Base-by-base conservation (phyloP, 1,139 yeast species). In the Pichia sp. region DNA sequence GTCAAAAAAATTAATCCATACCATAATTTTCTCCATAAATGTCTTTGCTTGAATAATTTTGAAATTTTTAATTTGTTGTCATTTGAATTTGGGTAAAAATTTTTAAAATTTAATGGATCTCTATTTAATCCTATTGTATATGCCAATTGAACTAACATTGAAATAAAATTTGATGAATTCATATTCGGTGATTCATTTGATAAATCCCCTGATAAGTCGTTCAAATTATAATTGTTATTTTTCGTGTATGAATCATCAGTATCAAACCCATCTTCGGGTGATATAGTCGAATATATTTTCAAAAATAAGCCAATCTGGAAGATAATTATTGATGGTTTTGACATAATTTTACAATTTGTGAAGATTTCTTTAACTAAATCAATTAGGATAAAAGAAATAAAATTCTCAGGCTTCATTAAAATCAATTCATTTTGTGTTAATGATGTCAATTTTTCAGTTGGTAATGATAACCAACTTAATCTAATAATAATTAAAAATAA, bases 401-500 rank as follows among this genome's bases (percentile, higher is more conserved):
- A 52, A 49, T 65, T 65, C 47, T 65, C 69, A 6, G 69, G 68
- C 47, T 55, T 60, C 57, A 62, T 56, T 54, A 65, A 47, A 7
- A 59, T 20, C 24, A 46, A 41, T 44, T 65, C 69, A n/a, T 64
- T 64, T 8, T 53, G 45, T 1, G 64, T 56, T 25, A 63, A 40
- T 11, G 39, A 39, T 8, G 49, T 29, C n/a, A 49, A 42, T 8
- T 53, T 54, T 8, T 53, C 54, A 2, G 22, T 18, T 16, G 80
- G 79, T 45, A 75, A 56, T 0, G 79, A 72, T 44, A 74, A 59
- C 76, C 79, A 76, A 30, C 77, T 69, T 22, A 77, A 56, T 53
- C 81, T 65, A 39, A 76, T 56, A 13, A 77, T 69, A n/a, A 77
- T 68, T 34, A 76, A 61, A 44, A 74, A 55, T 6, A 76, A 68